These are phyloP conservation scores for Phytophthora vignae DNA, from an alignment of 352 stramenopile species.

Conservation along the genomic window DNA sequence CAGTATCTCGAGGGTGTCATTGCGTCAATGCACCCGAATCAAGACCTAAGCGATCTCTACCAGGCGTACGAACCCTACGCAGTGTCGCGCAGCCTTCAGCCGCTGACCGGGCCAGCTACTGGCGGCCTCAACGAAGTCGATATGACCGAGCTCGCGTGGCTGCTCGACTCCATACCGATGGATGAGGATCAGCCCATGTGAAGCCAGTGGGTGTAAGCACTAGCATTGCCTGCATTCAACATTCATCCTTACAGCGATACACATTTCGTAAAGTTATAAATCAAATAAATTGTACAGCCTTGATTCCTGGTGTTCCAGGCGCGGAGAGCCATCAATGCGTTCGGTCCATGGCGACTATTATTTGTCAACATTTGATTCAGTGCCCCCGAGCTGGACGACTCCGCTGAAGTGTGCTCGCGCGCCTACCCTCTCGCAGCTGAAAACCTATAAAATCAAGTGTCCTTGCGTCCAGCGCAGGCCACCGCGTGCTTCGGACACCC, in stretches of 20 bases:
- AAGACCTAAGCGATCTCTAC: conserved; percentile 50
- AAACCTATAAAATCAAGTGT: conserved; percentile 1
- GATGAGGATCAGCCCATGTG: conserved; percentile 33
- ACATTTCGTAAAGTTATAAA: conserved; percentile 6
- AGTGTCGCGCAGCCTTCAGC: conserved; percentile 23
- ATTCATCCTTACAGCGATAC: background rate
- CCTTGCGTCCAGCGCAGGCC: background rate
- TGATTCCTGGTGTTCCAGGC: background rate
- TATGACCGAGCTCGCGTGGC: conserved; percentile 41
- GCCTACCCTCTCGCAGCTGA: background rate
- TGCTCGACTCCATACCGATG: conserved; percentile 42
- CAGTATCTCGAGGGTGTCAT: conserved; percentile 68
- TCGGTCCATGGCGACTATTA: background rate
- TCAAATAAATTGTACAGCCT: conserved; percentile 6
- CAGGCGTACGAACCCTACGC: conserved; percentile 45
- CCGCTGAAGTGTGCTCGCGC: conserved; percentile 1
- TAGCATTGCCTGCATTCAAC: background rate
- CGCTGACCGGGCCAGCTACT: conserved; percentile 15
- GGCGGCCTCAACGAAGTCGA: conserved; percentile 30
- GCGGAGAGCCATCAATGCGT: background rate
- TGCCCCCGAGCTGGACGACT: background rate
- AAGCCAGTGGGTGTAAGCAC: background rate
- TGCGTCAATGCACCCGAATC: conserved; percentile 43
- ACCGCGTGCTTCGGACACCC: background rate
- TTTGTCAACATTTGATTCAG: background rate